A percentile compares a stretch with the other conserved stretches of the same genome.
Evolutionary conservation across 495 filamentous ascomycete genomes (phyloP).

Genomic region (Schizothecium vesticola): DNA sequence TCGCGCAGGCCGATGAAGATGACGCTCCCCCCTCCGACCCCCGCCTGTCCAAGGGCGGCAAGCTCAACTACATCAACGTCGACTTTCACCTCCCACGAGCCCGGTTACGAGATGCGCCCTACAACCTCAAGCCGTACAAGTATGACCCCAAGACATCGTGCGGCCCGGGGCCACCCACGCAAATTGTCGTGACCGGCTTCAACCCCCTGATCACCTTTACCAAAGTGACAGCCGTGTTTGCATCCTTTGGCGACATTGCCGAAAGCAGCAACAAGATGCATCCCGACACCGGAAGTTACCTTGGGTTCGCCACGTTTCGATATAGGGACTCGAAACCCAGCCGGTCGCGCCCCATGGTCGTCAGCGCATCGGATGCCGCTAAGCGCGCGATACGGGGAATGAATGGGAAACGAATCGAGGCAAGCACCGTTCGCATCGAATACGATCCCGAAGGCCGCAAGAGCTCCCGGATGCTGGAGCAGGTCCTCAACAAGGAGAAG

Average conservation of each 20-base stretch:
- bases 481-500: conserved; percentile 59
- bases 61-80: conserved; percentile 53
- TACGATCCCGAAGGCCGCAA: conserved; percentile 81
- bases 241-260: conserved; percentile 81
- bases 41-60: conserved; percentile 58
- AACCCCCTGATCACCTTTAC: conserved; percentile 78
- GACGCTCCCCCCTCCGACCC: conserved; percentile 68
- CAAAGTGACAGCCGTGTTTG: conserved; percentile 74
- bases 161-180: conserved; percentile 79
- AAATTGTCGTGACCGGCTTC: conserved; percentile 89
- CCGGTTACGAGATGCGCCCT: conserved; percentile 69
- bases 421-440: conserved; percentile 69
- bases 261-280: conserved; percentile 87
- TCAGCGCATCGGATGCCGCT: conserved; percentile 71
- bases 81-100: conserved; percentile 69
- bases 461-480: conserved; percentile 67
- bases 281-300: conserved; percentile 83
- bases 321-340: conserved; percentile 68
- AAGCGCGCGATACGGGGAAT: conserved; percentile 66
- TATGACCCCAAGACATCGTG: conserved; percentile 77
- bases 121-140: conserved; percentile 66
- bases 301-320: conserved; percentile 85
- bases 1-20: conserved; percentile 52
- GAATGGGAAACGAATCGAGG: conserved; percentile 66
- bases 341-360: conserved; percentile 38